phyloP scores from a whole-genome alignment of 1,284 basidiomycete species.

The Cystobasidiaceae sp. region DNA sequence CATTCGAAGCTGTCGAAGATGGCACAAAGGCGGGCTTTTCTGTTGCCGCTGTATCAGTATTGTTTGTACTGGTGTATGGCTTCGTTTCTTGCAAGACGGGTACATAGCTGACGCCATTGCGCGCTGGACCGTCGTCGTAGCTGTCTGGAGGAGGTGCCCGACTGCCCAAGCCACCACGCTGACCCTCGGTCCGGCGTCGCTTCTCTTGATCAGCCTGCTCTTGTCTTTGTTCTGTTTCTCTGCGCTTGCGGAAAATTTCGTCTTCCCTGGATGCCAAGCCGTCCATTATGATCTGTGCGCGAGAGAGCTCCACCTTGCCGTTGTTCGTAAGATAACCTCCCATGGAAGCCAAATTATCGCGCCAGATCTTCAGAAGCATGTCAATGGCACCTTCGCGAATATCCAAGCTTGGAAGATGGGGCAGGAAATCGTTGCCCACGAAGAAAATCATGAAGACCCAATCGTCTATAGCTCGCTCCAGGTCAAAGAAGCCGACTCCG shows the following conservation, averaged over 20 bases:
- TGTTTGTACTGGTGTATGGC: not conserved
- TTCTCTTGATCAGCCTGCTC: slow-evolving; percentile 69
- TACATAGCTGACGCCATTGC: slow-evolving; percentile 36
- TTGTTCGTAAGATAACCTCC: slow-evolving; percentile 94
- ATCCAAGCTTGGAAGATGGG: slow-evolving; percentile 94
- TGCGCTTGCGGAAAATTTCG: slow-evolving; percentile 86
- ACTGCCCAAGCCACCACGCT: slow-evolving; percentile 43
- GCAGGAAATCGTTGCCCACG: slow-evolving; percentile 99
- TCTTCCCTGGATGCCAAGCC: slow-evolving; percentile 88
- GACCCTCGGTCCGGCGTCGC: slow-evolving; percentile 73
- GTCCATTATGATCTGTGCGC: slow-evolving; percentile 91
- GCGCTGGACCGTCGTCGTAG: not conserved
- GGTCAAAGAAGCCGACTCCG: slow-evolving; percentile 74
- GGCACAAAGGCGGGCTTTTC: slow-evolving; percentile 6
- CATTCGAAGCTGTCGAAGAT: slow-evolving; percentile 16
- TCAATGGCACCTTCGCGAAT: slow-evolving; percentile 99
- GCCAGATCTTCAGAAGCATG: slow-evolving; percentile 92
- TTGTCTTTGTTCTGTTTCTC: slow-evolving; percentile 89
- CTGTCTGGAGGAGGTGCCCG: slow-evolving; percentile 29
- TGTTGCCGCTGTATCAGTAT: slow-evolving; percentile 57
- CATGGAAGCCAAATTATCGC: slow-evolving; percentile 84
- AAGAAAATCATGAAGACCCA: slow-evolving; percentile 99
- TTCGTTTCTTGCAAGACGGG: slow-evolving; percentile 29
- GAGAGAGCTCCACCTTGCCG: slow-evolving; percentile 76
- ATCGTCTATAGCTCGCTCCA: slow-evolving; percentile 97